A percentile compares a stretch with the other conserved stretches of the same genome.
Conservation (phyloP, 129 eudicot genomes). For the Artemisia argyi region DNA sequence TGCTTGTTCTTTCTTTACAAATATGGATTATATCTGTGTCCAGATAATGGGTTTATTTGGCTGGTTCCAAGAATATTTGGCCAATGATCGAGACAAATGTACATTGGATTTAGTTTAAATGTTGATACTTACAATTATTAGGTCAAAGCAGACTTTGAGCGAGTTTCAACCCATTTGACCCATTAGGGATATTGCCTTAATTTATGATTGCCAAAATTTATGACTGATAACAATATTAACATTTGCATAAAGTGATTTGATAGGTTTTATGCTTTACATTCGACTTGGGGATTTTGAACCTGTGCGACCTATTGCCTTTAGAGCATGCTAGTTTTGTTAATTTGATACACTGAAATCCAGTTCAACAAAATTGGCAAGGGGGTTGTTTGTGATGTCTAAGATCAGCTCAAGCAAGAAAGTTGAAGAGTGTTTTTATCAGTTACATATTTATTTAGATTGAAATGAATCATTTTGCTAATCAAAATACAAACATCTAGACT, state of each 20-base stretch:
- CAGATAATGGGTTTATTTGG: conserved; percentile 15
- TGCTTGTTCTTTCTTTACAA: conserved; percentile 13
- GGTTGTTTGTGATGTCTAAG: no score
- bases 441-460: no score
- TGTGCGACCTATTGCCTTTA: background rate
- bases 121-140: background rate
- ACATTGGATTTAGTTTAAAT: conserved; percentile 4
- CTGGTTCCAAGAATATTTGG: conserved; percentile 14
- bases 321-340: no score
- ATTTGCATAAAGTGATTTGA: background rate
- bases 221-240: background rate
- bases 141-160: background rate
- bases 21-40: conserved; percentile 2
- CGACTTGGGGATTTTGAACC: background rate
- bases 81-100: background rate
- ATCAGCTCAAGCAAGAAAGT: no score
- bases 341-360: no score
- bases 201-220: background rate
- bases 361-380: no score
- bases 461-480: no score
- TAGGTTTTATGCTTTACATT: background rate
- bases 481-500: no score
- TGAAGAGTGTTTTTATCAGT: no score
- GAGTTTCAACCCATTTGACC: no score
- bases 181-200: no score